Base-by-base conservation (phyloP, 2,329 filamentous ascomycete species). In the Xylariaceae sp. region DNA sequence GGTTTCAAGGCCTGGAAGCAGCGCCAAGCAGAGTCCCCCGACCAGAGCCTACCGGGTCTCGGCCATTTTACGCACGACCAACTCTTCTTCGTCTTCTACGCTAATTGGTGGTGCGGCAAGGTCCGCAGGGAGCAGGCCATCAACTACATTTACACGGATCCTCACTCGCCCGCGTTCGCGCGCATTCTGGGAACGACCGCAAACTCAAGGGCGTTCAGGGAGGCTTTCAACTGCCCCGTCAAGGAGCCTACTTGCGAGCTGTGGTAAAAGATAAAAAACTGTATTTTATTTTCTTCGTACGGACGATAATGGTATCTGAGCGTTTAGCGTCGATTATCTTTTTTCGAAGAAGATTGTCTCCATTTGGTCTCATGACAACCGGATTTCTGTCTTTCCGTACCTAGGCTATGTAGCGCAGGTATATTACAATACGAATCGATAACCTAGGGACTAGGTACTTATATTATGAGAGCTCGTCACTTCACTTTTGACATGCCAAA, bases 201-300 rank as follows among this genome's bases (percentile, higher is more conserved):
- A 0, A 90, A 90, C 67, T 88, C 85, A 35, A 77, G 79, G 34
- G 85, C 84, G 15, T 91, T 90, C 68, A 80, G 78, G 59, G 82
- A 88, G 70, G 84, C 82, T 8, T 90, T 90, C 71, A 75, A 82
- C 51, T 91, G 88, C 68, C 78, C 82, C 13, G 75, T 75, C 2
- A 87, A 85, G 74, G 79, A 88, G 70, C 87, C 87, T 0, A 82
- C 80, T 37, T 90, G 87, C 71, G 82, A 89, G 73, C 73, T 90
- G 59, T 90, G 87, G 87, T 90, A 15, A 61, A 13, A 18, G 17
- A 18, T 13, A 8, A n/a, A 47, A 9, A 15, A 37, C 30, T 3
- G 23, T 51, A n/a, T 8, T 51, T 57, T 18, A 18, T 18, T 13
- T 17, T 37, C 1, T n/a, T 10, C 10, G 17, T 55, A 17, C 47